Conservation (phyloP, 805 yeast genomes). For the Scheffersomyces spartinae region DNA sequence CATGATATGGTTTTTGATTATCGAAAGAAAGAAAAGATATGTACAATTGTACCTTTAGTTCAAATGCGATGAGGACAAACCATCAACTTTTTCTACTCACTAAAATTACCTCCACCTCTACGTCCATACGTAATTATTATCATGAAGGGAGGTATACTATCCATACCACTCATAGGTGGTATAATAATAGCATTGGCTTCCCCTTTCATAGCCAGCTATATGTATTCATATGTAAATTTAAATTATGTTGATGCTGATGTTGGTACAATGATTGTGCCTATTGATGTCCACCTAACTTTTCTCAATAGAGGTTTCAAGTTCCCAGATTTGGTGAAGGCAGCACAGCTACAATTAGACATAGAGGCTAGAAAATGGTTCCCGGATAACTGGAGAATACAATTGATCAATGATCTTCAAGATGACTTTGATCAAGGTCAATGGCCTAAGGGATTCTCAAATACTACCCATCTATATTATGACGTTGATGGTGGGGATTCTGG, state of each 20-base stretch:
- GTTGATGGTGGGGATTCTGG: slow-evolving; percentile 1
- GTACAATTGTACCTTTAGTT: not conserved
- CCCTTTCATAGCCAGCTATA: not conserved
- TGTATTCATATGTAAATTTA: not conserved
- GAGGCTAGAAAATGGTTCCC: slow-evolving; percentile 6
- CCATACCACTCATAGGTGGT: not conserved
- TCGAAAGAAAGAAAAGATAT: not conserved
- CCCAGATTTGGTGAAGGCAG: slow-evolving; percentile 55
- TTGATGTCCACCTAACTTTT: slow-evolving; percentile 33
- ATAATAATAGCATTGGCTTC: not conserved
- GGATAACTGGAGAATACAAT: slow-evolving; percentile 4
- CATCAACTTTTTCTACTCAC: not conserved
- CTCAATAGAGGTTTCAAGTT: slow-evolving; percentile 39
- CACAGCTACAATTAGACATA: slow-evolving; percentile 21
- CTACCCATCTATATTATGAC: no score
- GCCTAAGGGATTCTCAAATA: no score
- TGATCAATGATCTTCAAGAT: slow-evolving; percentile 7
- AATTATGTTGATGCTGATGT: not conserved
- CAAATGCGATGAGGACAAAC: not conserved
- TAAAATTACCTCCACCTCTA: not conserved
- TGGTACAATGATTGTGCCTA: slow-evolving; percentile 18
- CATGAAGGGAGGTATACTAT: not conserved
- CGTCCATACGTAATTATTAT: not conserved
- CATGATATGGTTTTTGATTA: slow-evolving; percentile 7
- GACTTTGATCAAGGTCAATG: no score